Evolutionary conservation across 139 green algal species (phyloP).

Genomic region (Deuterostichococcus epilithicus): DNA sequence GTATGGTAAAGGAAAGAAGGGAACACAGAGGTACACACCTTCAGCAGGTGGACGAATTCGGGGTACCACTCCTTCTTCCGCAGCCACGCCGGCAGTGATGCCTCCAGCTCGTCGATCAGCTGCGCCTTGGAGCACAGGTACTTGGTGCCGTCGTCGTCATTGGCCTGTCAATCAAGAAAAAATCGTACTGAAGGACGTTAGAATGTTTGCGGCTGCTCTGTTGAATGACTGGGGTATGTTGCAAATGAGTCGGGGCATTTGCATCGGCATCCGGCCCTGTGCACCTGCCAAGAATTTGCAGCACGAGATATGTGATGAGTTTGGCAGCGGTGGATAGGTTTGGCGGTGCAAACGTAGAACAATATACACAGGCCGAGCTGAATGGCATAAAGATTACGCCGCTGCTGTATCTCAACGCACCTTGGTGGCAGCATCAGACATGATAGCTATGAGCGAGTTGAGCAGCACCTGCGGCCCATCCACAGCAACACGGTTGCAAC

Average conservation of each 20-base stretch:
- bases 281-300: background rate
- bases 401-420: constrained; percentile 7
- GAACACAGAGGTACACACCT: too few relatives aligned
- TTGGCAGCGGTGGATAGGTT: background rate
- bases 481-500: too few relatives aligned
- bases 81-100: constrained; percentile 33
- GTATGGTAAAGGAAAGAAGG: too few relatives aligned
- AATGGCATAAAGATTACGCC: background rate
- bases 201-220: background rate
- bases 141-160: constrained; percentile 28
- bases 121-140: constrained; percentile 28
- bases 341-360: background rate
- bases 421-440: constrained; percentile 33
- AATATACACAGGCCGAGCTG: too few relatives aligned
- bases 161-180: constrained; percentile 8
- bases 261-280: background rate
- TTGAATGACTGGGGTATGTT: background rate
- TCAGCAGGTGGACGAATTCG: constrained; percentile 34
- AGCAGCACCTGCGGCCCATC: too few relatives aligned
- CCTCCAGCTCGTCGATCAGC: constrained; percentile 56
- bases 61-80: constrained; percentile 16
- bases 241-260: background rate
- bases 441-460: constrained; percentile 46
- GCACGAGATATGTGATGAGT: background rate
- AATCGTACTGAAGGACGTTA: background rate